Evolutionary conservation across 2,329 filamentous ascomycete species (phyloP).

Genomic region (Tolypocladium tropicale): DNA sequence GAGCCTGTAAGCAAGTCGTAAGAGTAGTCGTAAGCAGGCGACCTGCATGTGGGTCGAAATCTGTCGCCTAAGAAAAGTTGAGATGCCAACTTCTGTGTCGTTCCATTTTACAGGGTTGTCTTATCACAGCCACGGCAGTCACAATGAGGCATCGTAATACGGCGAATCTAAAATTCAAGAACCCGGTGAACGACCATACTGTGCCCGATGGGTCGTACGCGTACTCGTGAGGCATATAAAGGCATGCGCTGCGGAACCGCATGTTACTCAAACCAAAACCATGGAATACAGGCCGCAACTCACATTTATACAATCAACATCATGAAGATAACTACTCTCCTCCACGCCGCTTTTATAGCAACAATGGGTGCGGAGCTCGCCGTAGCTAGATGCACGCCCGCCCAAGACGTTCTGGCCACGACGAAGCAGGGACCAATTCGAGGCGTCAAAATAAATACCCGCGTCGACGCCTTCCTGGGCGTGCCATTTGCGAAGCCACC

Average conservation of each 20-base stretch:
- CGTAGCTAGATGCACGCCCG: neutral
- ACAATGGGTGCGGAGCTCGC: neutral
- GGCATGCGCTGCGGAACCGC: neutral
- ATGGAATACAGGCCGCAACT: neutral
- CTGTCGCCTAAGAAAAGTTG: neutral
- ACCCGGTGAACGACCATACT: neutral
- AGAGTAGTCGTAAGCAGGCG: too few relatives aligned
- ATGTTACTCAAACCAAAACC: neutral
- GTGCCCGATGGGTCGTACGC: neutral
- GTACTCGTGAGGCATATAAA: neutral
- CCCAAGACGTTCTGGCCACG: neutral
- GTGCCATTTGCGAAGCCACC: neutral
- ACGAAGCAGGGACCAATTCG: neutral
- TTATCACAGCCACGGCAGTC: too few relatives aligned
- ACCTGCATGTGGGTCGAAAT: neutral
- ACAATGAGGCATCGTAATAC: too few relatives aligned
- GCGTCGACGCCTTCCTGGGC: neutral
- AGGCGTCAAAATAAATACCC: neutral
- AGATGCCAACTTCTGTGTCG: neutral
- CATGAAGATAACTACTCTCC: neutral
- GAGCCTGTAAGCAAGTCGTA: too few relatives aligned
- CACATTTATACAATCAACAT: neutral
- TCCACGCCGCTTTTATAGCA: neutral
- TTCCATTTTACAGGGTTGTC: too few relatives aligned
- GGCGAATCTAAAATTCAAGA: neutral